These are phyloP conservation scores for Cajanus cajan DNA, from an alignment of 306 rosid species.

Conservation along the genomic window DNA sequence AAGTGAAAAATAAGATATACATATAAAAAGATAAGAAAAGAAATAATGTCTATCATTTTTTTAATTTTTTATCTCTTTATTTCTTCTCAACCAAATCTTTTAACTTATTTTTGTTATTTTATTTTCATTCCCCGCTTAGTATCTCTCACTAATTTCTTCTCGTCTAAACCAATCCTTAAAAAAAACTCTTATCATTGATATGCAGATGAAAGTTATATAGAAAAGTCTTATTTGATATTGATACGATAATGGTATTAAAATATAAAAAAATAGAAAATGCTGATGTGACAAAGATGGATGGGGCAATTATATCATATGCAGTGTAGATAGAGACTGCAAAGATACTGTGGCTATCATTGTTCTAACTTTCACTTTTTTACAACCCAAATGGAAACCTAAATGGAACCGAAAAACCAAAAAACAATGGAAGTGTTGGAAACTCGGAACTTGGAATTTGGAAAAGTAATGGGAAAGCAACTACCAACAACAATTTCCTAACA, in stretches of 20 bases:
- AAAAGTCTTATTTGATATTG: not conserved
- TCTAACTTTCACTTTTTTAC: not conserved
- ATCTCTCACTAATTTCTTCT: too few species aligned
- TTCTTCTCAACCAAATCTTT: too few species aligned
- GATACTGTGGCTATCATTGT: not conserved
- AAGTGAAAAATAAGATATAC: too few species aligned
- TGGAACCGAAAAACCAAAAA: not conserved
- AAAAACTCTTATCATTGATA: too few species aligned
- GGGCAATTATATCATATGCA: not conserved
- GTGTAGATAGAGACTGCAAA: not conserved
- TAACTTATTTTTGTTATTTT: too few species aligned
- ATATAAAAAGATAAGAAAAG: too few species aligned
- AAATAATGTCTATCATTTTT: too few species aligned
- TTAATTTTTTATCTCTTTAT: too few species aligned
- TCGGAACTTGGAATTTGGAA: not conserved
- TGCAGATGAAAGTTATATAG: too few species aligned
- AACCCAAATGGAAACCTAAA: not conserved
- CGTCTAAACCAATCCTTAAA: too few species aligned
- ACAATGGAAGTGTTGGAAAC: not conserved
- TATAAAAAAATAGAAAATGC: not conserved
- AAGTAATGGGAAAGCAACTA: not conserved
- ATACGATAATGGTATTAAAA: too few species aligned
- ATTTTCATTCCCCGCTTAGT: too few species aligned
- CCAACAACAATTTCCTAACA: not conserved
- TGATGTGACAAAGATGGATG: constrained; percentile 4